Percentiles rank a stretch among this genome's conserved stretches.
Evolutionary conservation across 2,329 filamentous ascomycete species (phyloP).

Genomic region (Paraphoma chrysanthemicola): DNA sequence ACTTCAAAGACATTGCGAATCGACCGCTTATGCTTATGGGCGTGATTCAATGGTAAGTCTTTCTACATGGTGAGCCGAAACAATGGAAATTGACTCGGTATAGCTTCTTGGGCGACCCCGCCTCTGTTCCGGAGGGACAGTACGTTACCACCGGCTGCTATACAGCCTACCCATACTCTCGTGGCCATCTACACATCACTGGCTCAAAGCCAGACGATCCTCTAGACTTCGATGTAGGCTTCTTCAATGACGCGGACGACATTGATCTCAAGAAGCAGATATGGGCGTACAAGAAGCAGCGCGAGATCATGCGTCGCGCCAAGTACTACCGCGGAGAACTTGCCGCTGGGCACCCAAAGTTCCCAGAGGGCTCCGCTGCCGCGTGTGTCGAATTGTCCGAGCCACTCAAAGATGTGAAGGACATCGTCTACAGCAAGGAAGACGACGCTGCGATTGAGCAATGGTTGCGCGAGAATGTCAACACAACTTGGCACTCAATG

Average conservation of each 20-base stretch:
- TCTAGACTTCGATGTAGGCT: conserved; percentile 65
- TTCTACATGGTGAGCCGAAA: neutral
- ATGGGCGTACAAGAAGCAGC: conserved; percentile 68
- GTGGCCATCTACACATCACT: conserved; percentile 67
- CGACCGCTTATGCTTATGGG: conserved; percentile 59
- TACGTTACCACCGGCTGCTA: conserved; percentile 63
- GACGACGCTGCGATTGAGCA: conserved; percentile 51
- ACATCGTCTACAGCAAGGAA: conserved; percentile 30
- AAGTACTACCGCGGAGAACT: conserved; percentile 56
- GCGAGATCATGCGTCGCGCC: conserved; percentile 65
- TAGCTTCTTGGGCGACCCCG: conserved; percentile 40
- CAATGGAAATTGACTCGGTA: conserved; percentile 1
- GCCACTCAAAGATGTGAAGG: conserved; percentile 15
- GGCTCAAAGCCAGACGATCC: conserved; percentile 53
- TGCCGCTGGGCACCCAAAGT: conserved; percentile 26
- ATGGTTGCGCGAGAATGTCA: conserved; percentile 46
- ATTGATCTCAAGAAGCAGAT: conserved; percentile 66
- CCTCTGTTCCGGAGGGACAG: conserved; percentile 49
- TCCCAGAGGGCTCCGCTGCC: conserved; percentile 25
- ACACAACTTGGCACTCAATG: conserved; percentile 43
- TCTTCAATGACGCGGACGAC: conserved; percentile 61
- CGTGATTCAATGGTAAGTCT: conserved; percentile 45
- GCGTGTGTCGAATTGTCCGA: conserved; percentile 16
- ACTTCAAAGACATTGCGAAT: conserved; percentile 58
- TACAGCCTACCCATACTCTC: conserved; percentile 67